A percentile compares a stretch with the other conserved stretches of the same genome.
These are phyloP conservation scores for Neofusicoccum kwambonambiense DNA, from an alignment of 2,329 filamentous ascomycete genomes.

Conservation along the genomic window DNA sequence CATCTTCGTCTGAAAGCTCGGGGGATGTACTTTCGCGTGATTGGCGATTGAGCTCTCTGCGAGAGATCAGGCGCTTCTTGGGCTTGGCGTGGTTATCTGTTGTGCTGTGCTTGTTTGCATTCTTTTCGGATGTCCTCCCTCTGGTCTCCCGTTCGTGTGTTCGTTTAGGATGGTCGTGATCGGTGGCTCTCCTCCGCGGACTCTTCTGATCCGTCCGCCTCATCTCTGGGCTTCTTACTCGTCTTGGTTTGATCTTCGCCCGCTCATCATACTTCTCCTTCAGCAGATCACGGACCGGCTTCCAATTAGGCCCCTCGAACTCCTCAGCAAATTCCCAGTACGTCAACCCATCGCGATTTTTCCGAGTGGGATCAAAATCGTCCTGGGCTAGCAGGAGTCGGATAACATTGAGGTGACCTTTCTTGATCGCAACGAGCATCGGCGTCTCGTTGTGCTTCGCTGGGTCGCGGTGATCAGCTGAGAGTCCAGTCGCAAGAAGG, in stretches of 20 bases:
- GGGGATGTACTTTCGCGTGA: slow-evolving; percentile 20
- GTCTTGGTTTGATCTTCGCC: slow-evolving; percentile 15
- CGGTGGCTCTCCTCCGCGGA: slow-evolving; percentile 27
- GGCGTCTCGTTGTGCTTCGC: slow-evolving; percentile 88
- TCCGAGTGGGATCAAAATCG: slow-evolving; percentile 77
- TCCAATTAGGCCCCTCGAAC: slow-evolving; percentile 82
- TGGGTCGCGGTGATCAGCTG: slow-evolving; percentile 52
- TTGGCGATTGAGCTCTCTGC: slow-evolving; percentile 35
- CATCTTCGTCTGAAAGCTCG: slow-evolving; percentile 36
- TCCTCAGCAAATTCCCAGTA: slow-evolving; percentile 87
- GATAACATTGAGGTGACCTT: slow-evolving; percentile 81
- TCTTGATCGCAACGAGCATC: slow-evolving; percentile 90
- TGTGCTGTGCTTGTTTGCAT: not conserved
- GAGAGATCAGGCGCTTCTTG: slow-evolving; percentile 33
- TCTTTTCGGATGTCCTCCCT: slow-evolving; percentile 8
- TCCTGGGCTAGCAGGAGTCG: slow-evolving; percentile 74
- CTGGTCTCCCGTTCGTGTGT: slow-evolving; percentile 28
- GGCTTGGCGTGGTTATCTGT: slow-evolving; percentile 12
- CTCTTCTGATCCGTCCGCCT: slow-evolving; percentile 31
- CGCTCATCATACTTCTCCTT: slow-evolving; percentile 72
- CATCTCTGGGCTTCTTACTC: slow-evolving; percentile 14
- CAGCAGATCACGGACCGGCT: slow-evolving; percentile 79
- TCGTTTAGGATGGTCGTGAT: slow-evolving; percentile 28
- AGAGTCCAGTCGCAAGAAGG: slow-evolving; percentile 49
- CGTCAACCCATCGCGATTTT: slow-evolving; percentile 69